Base-by-base conservation (phyloP, 2,329 filamentous ascomycete genomes). In the Didymella lethalis region DNA sequence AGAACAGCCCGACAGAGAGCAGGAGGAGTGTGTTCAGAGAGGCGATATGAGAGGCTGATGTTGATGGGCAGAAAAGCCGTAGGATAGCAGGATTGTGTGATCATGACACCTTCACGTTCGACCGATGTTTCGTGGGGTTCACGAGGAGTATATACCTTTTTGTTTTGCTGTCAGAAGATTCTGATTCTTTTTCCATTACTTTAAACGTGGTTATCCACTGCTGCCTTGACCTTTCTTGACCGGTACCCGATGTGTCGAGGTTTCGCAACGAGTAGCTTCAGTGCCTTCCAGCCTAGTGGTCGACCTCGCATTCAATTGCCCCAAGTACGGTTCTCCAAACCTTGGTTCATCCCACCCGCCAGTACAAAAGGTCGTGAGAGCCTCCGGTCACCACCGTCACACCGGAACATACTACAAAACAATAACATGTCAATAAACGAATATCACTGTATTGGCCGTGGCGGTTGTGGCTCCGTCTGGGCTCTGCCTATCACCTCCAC, bases 11-110 rank as follows among this genome's bases (percentile, higher is more conserved):
- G n/a, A 85, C 85, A 8, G 88, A 90, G 79, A 74, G 72, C 53
- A 82, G 89, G 76, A 84, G 85, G 73, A 91, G 88, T 61, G 83
- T 90, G 64, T 92, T 92, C 70, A 82, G 83, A 59, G 90, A 92
- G 79, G 84, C 90, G 62, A 84, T 92, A 72, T 90, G 67, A 72
- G 53, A 28, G 7, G 12, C 12, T 25, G 23, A 25, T 8, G 5
- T 16, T 4, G 10, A 4, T 1, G 23, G 23, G 31, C n/a, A 34
- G 11, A 29, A 20, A 5, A 29, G 26, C 16, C 14, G 36, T 38
- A 28, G 16, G 20, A 14, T 14, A 12, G 11, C 23, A 34, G 31
- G 26, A 49, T 7, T 14, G 40, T 48, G 40, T 10, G 40, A 23
- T 50, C 43, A 59, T 34, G 56, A 54, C 54, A 59, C 50, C 47